Evolutionary conservation across 805 yeast genomes (phyloP).

Genomic region (Cyberlindnera maclurae): DNA sequence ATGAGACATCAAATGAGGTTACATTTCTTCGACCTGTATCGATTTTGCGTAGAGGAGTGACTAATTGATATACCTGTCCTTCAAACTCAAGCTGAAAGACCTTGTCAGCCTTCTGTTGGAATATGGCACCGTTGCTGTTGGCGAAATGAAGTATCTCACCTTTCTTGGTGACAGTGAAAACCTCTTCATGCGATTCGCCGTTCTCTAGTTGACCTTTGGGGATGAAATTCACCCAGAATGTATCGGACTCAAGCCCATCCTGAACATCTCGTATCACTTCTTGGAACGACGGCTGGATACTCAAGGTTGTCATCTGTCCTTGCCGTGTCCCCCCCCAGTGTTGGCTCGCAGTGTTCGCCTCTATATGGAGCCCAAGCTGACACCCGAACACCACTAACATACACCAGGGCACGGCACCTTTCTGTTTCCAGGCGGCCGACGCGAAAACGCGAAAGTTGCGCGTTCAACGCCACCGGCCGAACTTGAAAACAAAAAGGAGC

Average conservation of each 20-base stretch:
- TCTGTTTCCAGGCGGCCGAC: too few species aligned
- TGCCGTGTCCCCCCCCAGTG: too few species aligned
- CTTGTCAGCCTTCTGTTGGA: slow-evolving; percentile 2
- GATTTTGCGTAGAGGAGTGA: slow-evolving; percentile 5
- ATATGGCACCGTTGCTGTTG: slow-evolving; percentile 9
- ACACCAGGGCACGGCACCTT: too few species aligned
- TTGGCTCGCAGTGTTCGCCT: too few species aligned
- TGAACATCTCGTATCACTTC: slow-evolving; percentile 36
- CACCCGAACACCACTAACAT: too few species aligned
- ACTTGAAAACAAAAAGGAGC: too few species aligned
- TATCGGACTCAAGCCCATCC: slow-evolving; percentile 22
- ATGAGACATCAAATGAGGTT: slow-evolving; percentile 29
- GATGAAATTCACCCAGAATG: slow-evolving; percentile 37
- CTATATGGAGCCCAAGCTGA: too few species aligned
- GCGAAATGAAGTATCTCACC: slow-evolving; percentile 12
- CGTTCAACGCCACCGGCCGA: too few species aligned
- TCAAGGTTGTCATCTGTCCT: slow-evolving; percentile 16
- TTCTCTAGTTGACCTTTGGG: slow-evolving; percentile 13
- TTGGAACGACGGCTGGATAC: slow-evolving; percentile 37
- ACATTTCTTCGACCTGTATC: slow-evolving; percentile 4
- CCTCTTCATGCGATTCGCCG: slow-evolving; percentile 24
- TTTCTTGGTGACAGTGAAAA: slow-evolving; percentile 20
- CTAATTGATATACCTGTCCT: slow-evolving; percentile 10
- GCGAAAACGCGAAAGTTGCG: too few species aligned
- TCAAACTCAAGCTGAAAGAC: slow-evolving; percentile 5